Evolutionary conservation across 1,284 basidiomycete genomes (phyloP).

Genomic region (Schizophyllum amplum): DNA sequence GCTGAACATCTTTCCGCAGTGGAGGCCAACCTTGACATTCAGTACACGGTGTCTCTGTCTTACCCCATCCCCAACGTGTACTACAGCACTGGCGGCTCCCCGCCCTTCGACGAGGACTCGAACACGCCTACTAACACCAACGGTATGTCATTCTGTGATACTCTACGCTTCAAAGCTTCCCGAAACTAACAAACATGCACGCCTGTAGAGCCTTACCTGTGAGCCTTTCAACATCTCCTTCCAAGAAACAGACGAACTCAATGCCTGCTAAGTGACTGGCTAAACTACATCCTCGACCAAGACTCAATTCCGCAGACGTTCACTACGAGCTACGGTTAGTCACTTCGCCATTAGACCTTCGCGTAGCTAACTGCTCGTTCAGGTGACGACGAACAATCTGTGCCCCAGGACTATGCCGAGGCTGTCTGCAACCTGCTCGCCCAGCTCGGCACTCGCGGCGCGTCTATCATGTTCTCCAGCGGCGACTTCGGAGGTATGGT

Average conservation of each 20-base stretch:
- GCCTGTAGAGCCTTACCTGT: slow-evolving; percentile 19
- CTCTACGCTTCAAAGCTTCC: too few species aligned
- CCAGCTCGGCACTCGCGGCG: slow-evolving; percentile 40
- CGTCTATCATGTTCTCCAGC: slow-evolving; percentile 39
- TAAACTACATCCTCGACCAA: slow-evolving; percentile 33
- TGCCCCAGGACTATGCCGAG: slow-evolving; percentile 30
- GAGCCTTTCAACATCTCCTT: not conserved
- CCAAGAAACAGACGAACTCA: not conserved
- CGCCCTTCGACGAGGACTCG: slow-evolving; percentile 34
- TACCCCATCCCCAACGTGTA: slow-evolving; percentile 40
- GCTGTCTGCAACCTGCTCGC: slow-evolving; percentile 30
- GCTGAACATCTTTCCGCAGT: not conserved
- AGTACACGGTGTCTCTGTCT: slow-evolving; percentile 33
- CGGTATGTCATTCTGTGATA: slow-evolving; percentile 10
- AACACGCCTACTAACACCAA: slow-evolving; percentile 40
- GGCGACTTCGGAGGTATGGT: slow-evolving; percentile 29
- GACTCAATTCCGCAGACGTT: slow-evolving; percentile 30
- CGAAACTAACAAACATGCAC: too few species aligned
- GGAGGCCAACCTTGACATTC: slow-evolving; percentile 40
- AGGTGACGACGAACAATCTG: slow-evolving; percentile 30
- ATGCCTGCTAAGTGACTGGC: slow-evolving; percentile 15
- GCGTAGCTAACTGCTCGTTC: slow-evolving; percentile 12
- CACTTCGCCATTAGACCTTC: not conserved
- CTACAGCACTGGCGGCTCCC: slow-evolving; percentile 35
- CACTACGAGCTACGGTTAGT: slow-evolving; percentile 19